Evolutionary conservation across 441 rosid species (phyloP).

Genomic region (Populus hybrid): DNA sequence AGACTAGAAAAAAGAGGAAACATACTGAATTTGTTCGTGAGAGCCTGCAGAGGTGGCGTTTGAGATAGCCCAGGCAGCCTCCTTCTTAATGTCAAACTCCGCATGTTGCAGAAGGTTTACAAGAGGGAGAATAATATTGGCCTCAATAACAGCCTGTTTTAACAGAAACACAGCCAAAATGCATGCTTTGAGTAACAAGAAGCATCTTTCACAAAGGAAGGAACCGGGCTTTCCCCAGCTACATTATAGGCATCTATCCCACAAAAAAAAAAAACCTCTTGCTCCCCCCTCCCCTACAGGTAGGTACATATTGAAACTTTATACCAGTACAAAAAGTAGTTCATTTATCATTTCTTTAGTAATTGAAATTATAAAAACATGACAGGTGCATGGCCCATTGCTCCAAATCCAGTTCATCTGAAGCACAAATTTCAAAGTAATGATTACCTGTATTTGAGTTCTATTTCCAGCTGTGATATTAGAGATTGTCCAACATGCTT

Average conservation of each 20-base stretch:
- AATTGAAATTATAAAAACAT: neutral
- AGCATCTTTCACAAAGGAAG: neutral
- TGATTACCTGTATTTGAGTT: conserved; percentile 62
- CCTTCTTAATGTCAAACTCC: conserved; percentile 73
- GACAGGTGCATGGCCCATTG: neutral
- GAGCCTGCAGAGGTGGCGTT: conserved; percentile 77
- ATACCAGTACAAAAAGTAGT: neutral
- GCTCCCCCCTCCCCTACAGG: neutral
- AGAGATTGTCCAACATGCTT: conserved; percentile 79
- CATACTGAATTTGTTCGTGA: conserved; percentile 70
- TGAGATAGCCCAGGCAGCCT: conserved; percentile 73
- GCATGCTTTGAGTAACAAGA: neutral
- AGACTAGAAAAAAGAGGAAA: neutral
- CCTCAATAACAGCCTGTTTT: conserved; percentile 62
- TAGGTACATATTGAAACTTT: neutral
- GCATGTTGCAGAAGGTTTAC: conserved; percentile 67
- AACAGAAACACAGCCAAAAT: conserved; percentile 12
- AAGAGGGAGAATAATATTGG: conserved; percentile 52
- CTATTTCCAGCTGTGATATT: conserved; percentile 73
- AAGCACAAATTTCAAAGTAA: neutral
- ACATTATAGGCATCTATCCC: neutral
- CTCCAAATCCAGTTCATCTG: neutral
- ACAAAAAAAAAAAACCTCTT: neutral
- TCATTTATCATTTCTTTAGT: neutral
- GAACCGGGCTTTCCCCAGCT: neutral